Evolutionary conservation across 2,329 filamentous ascomycete genomes (phyloP).

Genomic region (Knufia fluminis): DNA sequence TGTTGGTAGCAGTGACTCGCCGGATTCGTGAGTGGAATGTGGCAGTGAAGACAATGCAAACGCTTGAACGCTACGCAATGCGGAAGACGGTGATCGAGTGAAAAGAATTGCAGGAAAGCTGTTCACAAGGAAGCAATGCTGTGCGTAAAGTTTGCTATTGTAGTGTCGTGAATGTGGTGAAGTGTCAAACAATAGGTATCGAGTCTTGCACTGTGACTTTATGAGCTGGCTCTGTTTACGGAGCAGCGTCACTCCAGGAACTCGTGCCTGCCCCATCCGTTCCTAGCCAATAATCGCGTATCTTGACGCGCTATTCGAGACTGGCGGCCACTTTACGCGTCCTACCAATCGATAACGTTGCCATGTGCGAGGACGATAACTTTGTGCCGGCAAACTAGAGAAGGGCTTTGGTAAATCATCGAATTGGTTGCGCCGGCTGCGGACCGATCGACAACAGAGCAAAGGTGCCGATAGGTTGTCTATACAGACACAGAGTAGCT

Average conservation of each 20-base stretch:
- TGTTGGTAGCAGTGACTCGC: neutral
- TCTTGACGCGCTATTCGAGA: neutral
- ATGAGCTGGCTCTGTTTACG: neutral
- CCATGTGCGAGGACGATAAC: neutral
- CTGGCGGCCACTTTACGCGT: neutral
- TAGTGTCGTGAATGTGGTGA: neutral
- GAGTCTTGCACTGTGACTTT: neutral
- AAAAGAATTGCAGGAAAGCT: neutral
- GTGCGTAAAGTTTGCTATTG: neutral
- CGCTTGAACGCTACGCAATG: neutral
- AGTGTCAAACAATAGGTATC: neutral
- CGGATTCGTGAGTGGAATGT: conserved; percentile 1
- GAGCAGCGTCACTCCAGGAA: conserved; percentile 3
- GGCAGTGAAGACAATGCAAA: conserved; percentile 2
- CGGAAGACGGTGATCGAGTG: neutral
- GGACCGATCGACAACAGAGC: neutral
- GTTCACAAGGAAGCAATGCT: neutral
- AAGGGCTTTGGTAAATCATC: too few species aligned
- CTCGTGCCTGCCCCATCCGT: neutral
- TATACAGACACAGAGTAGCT: too few species aligned
- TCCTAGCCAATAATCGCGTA: neutral
- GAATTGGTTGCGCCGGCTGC: too few species aligned
- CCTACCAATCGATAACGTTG: conserved; percentile 4
- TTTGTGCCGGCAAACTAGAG: neutral
- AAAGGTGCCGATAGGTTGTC: too few species aligned